Evolutionary conservation across 768 basidiomycete genomes (phyloP), one percentile per base, ranked within the genome.

Genomic region (Gloeopeniophorella convolvens): DNA sequence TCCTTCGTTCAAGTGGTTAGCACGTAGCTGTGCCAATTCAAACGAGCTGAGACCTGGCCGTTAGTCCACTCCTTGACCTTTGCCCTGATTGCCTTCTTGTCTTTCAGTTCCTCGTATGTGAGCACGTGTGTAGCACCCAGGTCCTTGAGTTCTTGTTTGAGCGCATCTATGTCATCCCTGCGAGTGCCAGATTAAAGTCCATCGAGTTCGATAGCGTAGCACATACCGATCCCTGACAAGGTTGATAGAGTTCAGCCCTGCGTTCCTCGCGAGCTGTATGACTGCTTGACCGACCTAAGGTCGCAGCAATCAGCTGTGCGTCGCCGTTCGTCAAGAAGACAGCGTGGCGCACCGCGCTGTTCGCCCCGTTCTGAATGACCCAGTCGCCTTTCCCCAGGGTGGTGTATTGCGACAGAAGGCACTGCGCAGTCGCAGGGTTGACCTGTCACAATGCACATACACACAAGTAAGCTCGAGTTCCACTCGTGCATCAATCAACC

Each of bases 361-460:
- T 93, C 16, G 82, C 83, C 23, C 88, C 90, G 54, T 92, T 93
- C 65, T 93, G 90, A 10, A 93, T 63, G 13, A 94, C 72, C 83
- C 83, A 92, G 40, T 89, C 85, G 3, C 83, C 89, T 41, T 74
- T 70, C 43, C 77, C 55, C 35, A 91, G 73, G 30, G 71, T 58
- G 5, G 80, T 74, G 64, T 83, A 91, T 48, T 85, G 78, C 28
- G 73, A 73, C 9, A 94, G 74, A 83, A 94, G 86, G 59, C 85
- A 83, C 55, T 83, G 83, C 1, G 91, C 91, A 0, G 90, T 89
- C 0, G 89, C 73, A 2, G 87, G 86, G 61, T 94, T 94, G 23
- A 91, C 81, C 81, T 88, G 40, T 39, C 3, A 42, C 24, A 10
- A 15, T n/a, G 10, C 16, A 10, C 6, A 24, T 10, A 8, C 24